Evolutionary conservation across 176 grass and related monocot species (phyloP).

Genomic region (Hordeum vulgare): MorexV3_pseudomolecules_assembly NC_058521.1:10878012-10878511

Average conservation of each 20-base stretch:
- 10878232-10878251: background rate
- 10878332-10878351: background rate
- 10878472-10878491: background rate
- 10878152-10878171: conserved; percentile 81
- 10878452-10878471: background rate
- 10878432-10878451: background rate
- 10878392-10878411: background rate
- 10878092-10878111: conserved; percentile 77
- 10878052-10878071: conserved; percentile 65
- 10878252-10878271: background rate
- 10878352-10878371: background rate
- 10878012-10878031: conserved; percentile 44
- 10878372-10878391: background rate
- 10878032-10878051: conserved; percentile 60
- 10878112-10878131: conserved; percentile 68
- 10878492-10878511: background rate
- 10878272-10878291: background rate
- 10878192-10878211: background rate
- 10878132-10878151: conserved; percentile 47
- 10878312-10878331: too few relatives aligned
- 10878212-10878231: background rate
- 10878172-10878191: conserved; percentile 79
- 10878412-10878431: background rate
- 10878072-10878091: conserved; percentile 53
- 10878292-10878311: background rate